Base-by-base conservation (phyloP, 371 early-diverging fungal species). In the Rhizomucor pusillus region DNA sequence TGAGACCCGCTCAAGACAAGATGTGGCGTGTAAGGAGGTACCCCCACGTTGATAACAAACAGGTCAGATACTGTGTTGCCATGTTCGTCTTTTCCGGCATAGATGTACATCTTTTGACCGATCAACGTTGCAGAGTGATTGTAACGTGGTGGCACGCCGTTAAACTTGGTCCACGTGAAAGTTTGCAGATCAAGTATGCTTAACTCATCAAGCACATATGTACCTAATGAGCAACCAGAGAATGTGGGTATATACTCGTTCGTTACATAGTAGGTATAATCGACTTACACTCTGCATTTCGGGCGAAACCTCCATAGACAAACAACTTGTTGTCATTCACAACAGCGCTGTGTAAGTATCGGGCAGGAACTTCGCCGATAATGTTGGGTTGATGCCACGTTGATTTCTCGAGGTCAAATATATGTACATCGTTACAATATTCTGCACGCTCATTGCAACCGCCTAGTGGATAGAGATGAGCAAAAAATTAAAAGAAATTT, bases 301-400 rank as follows among this genome's bases (percentile, higher is more conserved):
- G 77, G 19, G 82, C 80, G 57, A 86, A 79, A 9, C 88, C 88
- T 24, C 88, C 88, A 56, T 82, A 87, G 23, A 87, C 69, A 58
- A 80, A 81, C 44, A 87, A 59, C 60, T 79, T 85, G 61, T 84
- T 77, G 37, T 81, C 70, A 64, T 76, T 81, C 5, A 85, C 77
- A 1, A 75, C 74, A 9, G 88, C 85, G 24, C 82, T 80, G 43
- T 87, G 88, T 13, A 83, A 61, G 47, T 81, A 81, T 9, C 86
- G 76, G 13, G 71, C 52, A 16, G 62, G 53, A 0, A 84, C 66
- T 34, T 62, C 66, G n/a, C 84, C 84, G 20, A 51, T 60, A 41
- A 80, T 69, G 20, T 63, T 71, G n/a, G 85, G 88, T n/a, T 77
- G 71, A 43, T 64, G 62, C 88, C 88, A 87, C 0, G 77, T 79